Conservation (phyloP, 495 filamentous ascomycete species). For the Trichoderma reesei region DNA sequence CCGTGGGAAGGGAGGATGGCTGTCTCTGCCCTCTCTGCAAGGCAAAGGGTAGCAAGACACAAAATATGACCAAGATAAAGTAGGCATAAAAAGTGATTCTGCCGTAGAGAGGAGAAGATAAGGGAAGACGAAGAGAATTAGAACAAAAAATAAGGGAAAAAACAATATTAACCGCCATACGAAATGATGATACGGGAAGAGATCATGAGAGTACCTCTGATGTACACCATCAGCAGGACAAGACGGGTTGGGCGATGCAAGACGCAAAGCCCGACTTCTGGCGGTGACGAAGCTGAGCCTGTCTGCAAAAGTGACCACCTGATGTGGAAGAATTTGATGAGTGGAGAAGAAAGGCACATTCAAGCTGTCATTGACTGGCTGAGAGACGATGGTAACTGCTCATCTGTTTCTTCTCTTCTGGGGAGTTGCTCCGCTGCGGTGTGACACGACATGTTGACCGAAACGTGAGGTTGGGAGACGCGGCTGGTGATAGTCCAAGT, state of each 20-base stretch:
- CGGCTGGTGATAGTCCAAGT: neutral
- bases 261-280: neutral
- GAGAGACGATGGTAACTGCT: neutral
- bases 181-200: neutral
- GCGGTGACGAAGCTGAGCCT: slow-evolving; percentile 2
- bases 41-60: neutral
- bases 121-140: neutral
- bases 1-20: neutral
- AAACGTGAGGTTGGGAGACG: slow-evolving; percentile 1
- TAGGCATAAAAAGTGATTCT: neutral
- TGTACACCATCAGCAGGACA: too few relatives aligned
- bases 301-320: neutral
- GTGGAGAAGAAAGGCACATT: neutral
- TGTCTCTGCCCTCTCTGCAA: too few relatives aligned
- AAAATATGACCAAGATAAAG: too few relatives aligned
- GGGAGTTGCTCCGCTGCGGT: neutral
- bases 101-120: neutral
- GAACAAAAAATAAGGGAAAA: neutral
- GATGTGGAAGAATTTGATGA: neutral
- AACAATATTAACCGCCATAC: too few relatives aligned
- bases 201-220: neutral
- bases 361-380: neutral
- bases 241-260: neutral
- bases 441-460: neutral
- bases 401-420: neutral